Conservation (phyloP, 2,329 filamentous ascomycete species). For the Emergomyces pasteurianus region DNA sequence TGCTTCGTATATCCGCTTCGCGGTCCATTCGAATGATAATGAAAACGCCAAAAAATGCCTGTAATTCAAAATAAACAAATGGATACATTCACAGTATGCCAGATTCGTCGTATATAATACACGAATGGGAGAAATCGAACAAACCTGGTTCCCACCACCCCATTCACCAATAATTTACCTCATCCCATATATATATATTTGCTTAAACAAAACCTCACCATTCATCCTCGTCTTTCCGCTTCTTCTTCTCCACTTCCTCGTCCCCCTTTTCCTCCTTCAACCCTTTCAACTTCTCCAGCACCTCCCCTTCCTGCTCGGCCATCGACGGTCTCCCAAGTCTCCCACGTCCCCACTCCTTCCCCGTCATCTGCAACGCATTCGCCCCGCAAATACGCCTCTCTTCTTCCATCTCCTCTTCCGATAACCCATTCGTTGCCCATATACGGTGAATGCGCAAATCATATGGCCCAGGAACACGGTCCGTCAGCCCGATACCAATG, state of each 20-base stretch:
- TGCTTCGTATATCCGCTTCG: neutral
- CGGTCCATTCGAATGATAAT: neutral
- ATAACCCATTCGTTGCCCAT: constrained; percentile 75
- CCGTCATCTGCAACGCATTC: constrained; percentile 26
- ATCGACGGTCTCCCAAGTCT: constrained; percentile 4
- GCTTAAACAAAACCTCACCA: neutral
- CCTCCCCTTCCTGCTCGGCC: constrained; percentile 11
- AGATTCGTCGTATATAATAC: neutral
- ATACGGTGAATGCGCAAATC: constrained; percentile 74
- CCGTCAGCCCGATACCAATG: constrained; percentile 78
- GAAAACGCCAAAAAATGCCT: neutral
- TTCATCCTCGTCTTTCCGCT: neutral
- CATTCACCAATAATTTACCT: neutral
- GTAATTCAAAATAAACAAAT: neutral
- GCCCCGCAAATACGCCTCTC: constrained; percentile 29
- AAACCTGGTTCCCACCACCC: neutral
- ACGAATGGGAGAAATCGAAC: neutral
- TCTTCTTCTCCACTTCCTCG: neutral
- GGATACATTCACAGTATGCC: neutral
- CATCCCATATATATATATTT: neutral
- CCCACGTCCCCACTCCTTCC: constrained; percentile 13
- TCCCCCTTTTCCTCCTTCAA: constrained; percentile 26
- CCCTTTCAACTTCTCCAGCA: constrained; percentile 19
- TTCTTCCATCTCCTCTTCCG: constrained; percentile 28
- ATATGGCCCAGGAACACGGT: constrained; percentile 78